phyloP scores from a whole-genome alignment of 257 asterid genomes.

The Salvia splendens region DNA sequence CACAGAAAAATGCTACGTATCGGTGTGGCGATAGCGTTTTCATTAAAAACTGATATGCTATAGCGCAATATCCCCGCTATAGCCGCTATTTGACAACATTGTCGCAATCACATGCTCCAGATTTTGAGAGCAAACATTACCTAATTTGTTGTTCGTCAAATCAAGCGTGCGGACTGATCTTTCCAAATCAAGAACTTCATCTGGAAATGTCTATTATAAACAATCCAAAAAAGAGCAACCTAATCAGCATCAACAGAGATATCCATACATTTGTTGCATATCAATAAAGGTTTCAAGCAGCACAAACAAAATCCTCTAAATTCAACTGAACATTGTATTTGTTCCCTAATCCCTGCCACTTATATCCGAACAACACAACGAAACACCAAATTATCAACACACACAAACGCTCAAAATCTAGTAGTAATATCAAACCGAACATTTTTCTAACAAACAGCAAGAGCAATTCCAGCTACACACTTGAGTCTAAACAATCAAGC shows the following conservation, averaged over 20 bases:
- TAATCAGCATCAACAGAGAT: constrained; percentile 27
- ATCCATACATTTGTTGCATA: neutral
- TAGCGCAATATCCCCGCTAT: too few relatives aligned
- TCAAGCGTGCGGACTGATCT: constrained; percentile 90
- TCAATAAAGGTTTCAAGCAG: constrained; percentile 10
- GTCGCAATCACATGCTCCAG: constrained; percentile 22
- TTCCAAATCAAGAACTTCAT: constrained; percentile 78
- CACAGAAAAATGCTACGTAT: too few relatives aligned
- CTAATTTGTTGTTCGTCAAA: constrained; percentile 77
- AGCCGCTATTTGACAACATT: too few relatives aligned
- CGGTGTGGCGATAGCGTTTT: too few relatives aligned
- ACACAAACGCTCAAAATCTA: constrained; percentile 3
- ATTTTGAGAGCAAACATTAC: constrained; percentile 39
- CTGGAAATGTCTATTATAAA: constrained; percentile 69
- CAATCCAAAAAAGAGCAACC: constrained; percentile 10
- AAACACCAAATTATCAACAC: neutral
- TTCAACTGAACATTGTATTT: constrained; percentile 1
- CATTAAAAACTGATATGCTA: too few relatives aligned
- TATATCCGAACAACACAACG: constrained; percentile 11
- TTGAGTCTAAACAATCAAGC: neutral
- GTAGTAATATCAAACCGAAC: neutral
- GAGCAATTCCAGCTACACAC: constrained; percentile 16
- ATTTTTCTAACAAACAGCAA: neutral
- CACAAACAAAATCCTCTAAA: constrained; percentile 6
- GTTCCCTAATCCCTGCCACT: neutral